phyloP scores from a whole-genome alignment of 2,329 filamentous ascomycete species.

The Trichoderma lentiforme region DNA sequence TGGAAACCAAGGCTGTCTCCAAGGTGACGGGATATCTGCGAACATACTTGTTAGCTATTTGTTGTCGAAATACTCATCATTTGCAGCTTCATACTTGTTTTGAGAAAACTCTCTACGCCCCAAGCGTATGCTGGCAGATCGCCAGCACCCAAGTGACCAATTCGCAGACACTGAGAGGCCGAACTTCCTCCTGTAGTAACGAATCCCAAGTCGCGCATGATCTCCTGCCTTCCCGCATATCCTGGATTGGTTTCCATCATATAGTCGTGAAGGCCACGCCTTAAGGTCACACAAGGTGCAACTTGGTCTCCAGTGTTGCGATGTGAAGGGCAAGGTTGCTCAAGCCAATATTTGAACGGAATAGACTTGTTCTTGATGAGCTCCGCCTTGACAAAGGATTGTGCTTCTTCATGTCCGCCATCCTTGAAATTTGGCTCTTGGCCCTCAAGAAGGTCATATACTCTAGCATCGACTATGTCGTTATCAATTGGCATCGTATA shows the following conservation, averaged over 20 bases:
- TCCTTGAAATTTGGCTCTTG: not conserved
- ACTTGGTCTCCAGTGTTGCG: not conserved
- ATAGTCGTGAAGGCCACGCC: conserved; percentile 11
- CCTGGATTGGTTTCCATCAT: not conserved
- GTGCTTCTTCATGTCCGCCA: not conserved
- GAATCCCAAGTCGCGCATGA: conserved; percentile 3
- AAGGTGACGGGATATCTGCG: conserved; percentile 2
- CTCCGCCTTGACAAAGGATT: not conserved
- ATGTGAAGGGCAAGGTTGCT: conserved; percentile 5
- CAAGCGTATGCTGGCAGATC: not conserved
- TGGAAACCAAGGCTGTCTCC: conserved; percentile 16
- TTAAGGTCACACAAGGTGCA: not conserved
- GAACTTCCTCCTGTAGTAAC: not conserved
- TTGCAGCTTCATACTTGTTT: not conserved
- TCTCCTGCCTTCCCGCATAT: not conserved
- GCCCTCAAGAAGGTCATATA: not conserved
- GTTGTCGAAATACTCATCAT: fast-evolving
- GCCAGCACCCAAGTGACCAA: conserved; percentile 5
- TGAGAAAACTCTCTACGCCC: conserved; percentile 7
- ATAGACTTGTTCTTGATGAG: conserved; percentile 7
- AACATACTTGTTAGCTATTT: not conserved
- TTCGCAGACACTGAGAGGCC: not conserved
- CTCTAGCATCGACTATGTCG: not conserved
- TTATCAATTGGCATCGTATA: conserved; percentile 5
- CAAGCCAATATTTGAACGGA: conserved; percentile 15